Evolutionary conservation across 176 grass and related monocot species (phyloP).

Genomic region (Microstegium vimineum): DNA sequence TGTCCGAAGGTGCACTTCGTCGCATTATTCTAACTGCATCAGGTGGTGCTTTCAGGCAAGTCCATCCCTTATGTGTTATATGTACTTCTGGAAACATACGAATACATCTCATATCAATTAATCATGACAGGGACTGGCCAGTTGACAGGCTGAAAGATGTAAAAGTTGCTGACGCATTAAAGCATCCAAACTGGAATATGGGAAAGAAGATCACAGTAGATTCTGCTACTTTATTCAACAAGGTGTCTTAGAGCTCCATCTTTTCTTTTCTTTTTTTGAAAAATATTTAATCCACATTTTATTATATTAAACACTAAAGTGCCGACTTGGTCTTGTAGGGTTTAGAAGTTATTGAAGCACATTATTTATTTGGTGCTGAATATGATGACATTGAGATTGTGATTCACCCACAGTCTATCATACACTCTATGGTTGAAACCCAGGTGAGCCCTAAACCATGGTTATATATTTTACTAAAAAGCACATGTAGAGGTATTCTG

Average conservation of each 20-base stretch:
- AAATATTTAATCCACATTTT: background rate
- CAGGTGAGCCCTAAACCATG: conserved; percentile 45
- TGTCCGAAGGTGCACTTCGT: conserved; percentile 78
- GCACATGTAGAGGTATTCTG: background rate
- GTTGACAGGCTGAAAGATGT: conserved; percentile 84
- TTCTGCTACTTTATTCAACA: conserved; percentile 98
- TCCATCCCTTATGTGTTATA: background rate
- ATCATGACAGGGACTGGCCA: conserved; percentile 73
- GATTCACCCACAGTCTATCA: conserved; percentile 98
- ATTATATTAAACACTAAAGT: conserved; percentile 16
- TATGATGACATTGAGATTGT: conserved; percentile 96
- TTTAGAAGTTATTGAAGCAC: conserved; percentile 98
- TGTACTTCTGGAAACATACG: conserved; percentile 10
- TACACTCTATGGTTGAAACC: conserved; percentile 98
- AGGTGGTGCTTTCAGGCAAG: conserved; percentile 94
- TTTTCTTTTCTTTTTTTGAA: background rate
- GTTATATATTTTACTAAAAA: background rate
- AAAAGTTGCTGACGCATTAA: conserved; percentile 97
- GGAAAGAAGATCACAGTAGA: conserved; percentile 99
- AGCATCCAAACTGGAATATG: conserved; percentile 98
- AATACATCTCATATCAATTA: conserved; percentile 23
- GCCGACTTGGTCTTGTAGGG: conserved; percentile 48
- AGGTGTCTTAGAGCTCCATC: conserved; percentile 41
- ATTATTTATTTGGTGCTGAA: conserved; percentile 91
- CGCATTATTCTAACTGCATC: conserved; percentile 96